These are phyloP conservation scores for Cutaneotrichosporon dermatis DNA, from an alignment of 1,284 basidiomycete species.

Conservation along the genomic window DNA sequence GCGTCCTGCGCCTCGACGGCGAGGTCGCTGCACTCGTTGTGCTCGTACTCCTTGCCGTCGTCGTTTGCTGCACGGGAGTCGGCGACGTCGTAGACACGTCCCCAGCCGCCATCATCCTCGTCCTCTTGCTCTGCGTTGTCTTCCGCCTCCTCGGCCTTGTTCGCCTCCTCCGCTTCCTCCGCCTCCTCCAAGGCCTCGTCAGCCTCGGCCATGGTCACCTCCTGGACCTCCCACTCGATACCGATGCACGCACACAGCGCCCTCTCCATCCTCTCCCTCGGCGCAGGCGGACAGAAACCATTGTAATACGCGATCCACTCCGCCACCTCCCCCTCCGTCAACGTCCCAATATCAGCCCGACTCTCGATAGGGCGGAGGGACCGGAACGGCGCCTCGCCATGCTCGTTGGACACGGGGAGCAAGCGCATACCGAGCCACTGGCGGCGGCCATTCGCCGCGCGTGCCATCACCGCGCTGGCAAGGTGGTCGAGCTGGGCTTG, in stretches of 20 bases:
- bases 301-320: background rate
- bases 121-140: no score
- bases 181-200: no score
- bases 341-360: background rate
- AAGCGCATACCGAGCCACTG: background rate
- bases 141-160: no score
- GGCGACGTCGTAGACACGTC: no score
- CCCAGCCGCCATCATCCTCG: no score
- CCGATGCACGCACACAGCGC: background rate
- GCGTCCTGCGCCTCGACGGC: no score
- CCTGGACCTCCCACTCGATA: background rate
- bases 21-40: no score
- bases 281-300: background rate
- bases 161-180: no score
- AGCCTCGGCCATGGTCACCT: no score
- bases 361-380: background rate
- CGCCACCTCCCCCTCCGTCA: background rate
- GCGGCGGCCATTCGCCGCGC: background rate
- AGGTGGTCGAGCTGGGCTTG: background rate
- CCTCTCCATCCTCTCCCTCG: background rate
- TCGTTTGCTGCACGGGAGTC: no score
- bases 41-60: no score
- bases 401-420: background rate
- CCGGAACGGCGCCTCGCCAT: background rate
- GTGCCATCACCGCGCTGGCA: background rate